Base-by-base conservation (phyloP, 305 asterid genomes). In the Ajuga reptans region DNA sequence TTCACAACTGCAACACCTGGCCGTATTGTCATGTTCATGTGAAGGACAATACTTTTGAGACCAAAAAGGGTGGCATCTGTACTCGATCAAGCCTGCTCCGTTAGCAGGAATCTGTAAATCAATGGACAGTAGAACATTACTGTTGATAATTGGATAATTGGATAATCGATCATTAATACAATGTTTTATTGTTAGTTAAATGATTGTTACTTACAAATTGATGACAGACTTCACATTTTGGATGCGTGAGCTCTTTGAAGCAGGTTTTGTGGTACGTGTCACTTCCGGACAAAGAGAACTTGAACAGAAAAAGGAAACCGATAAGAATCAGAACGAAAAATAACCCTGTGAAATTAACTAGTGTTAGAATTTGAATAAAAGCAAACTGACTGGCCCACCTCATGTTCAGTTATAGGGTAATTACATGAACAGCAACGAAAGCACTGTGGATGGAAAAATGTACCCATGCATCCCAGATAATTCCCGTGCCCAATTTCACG, bases 61-160 rank as follows among this genome's bases (percentile, higher is more conserved):
- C 98, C 98, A 93, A 79, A 84, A 93, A 0, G 98, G 97, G 64
- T 93, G 98, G 95, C 98, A 93, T 74, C 97, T 75, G 58, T 93
- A 90, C 92, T 93, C 89, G 12, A 84, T 84, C 78, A 84, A 69
- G 49, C 89, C 89, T 52, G 9, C 65, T 55, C 72, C 79, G 41
- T 93, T 90, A 6, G 91, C 82, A 0, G 97, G 98, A 64, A 93
- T 93, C 98, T 93, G 90, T 58, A 72, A 57, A 52, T 50, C 9
- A 61, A 31, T 29, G 33, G 36, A n/a, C 27, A 21, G n/a, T 16
- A 33, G 92, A 92, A 21, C 24, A 18, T 66, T 21, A 21, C 27
- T 21, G 27, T 21, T 36, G 14, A 1, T 21, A n/a, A 21, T 21
- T 37, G 12, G 42, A 66, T 39, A 21, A 51, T 7, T 10, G 12